phyloP scores from a whole-genome alignment of 2,329 filamentous ascomycete species.

The Raffaelea ambrosiae region DNA sequence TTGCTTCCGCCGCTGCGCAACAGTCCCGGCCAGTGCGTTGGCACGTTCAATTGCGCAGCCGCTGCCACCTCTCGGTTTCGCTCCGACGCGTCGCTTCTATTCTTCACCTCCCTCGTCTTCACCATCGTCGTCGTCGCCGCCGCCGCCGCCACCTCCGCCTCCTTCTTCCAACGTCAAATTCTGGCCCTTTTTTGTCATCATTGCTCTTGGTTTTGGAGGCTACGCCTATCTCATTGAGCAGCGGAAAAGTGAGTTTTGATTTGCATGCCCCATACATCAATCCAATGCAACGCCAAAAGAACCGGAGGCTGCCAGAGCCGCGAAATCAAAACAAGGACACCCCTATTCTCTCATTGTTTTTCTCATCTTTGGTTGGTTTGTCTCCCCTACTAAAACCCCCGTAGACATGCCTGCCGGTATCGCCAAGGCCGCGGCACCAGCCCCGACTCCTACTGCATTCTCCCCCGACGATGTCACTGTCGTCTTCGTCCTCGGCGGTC shows the following conservation, averaged over 20 bases:
- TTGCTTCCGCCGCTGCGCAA: no score
- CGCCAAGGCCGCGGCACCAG: constrained; percentile 18
- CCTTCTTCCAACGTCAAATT: constrained; percentile 35
- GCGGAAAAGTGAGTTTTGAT: constrained; percentile 20
- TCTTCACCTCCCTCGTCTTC: no score
- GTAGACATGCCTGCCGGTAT: background rate
- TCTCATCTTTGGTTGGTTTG: constrained; percentile 1
- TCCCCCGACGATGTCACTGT: constrained; percentile 73
- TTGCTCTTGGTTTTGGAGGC: constrained; percentile 37
- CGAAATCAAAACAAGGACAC: no score
- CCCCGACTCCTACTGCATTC: constrained; percentile 39
- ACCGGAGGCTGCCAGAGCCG: no score
- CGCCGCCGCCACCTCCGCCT: constrained; percentile 11
- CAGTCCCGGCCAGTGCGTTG: no score
- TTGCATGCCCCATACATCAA: background rate
- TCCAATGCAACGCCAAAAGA: no score
- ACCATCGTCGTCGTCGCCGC: constrained; percentile 8
- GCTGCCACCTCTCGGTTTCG: no score
- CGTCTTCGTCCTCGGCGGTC: constrained; percentile 91
- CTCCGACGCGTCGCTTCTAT: no score
- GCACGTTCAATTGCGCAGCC: no score
- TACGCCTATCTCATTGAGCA: constrained; percentile 42
- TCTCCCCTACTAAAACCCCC: constrained; percentile 5
- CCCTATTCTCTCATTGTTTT: background rate
- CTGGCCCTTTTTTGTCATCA: constrained; percentile 47